Conservation (phyloP, 192 early-diverging fungal genomes). For the Gaertneriomyces sp. region DNA sequence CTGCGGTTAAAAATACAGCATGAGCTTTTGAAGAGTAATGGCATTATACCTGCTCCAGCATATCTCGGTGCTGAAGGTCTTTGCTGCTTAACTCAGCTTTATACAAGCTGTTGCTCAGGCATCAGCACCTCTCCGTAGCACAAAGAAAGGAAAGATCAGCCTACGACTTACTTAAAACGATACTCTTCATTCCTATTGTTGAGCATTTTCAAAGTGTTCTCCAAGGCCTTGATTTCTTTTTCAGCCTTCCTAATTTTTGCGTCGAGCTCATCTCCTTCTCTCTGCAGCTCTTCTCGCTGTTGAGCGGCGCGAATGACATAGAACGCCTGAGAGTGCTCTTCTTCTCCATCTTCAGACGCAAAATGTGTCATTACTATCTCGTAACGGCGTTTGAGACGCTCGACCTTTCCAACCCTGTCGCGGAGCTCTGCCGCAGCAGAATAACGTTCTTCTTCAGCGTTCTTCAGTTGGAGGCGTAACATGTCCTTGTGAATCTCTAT, state of each 20-base stretch:
- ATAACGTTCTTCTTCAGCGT: conserved; percentile 55
- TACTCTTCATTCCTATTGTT: conserved; percentile 58
- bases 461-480: conserved; percentile 52
- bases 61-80: conserved; percentile 57
- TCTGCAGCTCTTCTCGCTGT: conserved; percentile 54
- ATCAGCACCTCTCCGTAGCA: background rate
- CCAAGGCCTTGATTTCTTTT: conserved; percentile 61
- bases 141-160: conserved; percentile 14
- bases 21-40: background rate
- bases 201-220: conserved; percentile 61
- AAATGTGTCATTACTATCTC: conserved; percentile 64
- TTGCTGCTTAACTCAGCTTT: conserved; percentile 50
- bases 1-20: conserved; percentile 5
- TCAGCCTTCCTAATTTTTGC: conserved; percentile 56
- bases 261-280: conserved; percentile 60
- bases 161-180: conserved; percentile 42
- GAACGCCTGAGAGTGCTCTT: conserved; percentile 58
- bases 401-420: conserved; percentile 55
- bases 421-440: conserved; percentile 53
- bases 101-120: conserved; percentile 40
- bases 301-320: conserved; percentile 63
- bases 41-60: conserved; percentile 47
- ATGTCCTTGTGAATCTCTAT: conserved; percentile 58
- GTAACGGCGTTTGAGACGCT: conserved; percentile 54
- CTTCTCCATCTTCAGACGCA: conserved; percentile 34